A percentile compares a stretch with the other conserved stretches of the same genome.
Conservation (phyloP, 2,329 filamentous ascomycete species). For the Erysiphe pulchra region DNA sequence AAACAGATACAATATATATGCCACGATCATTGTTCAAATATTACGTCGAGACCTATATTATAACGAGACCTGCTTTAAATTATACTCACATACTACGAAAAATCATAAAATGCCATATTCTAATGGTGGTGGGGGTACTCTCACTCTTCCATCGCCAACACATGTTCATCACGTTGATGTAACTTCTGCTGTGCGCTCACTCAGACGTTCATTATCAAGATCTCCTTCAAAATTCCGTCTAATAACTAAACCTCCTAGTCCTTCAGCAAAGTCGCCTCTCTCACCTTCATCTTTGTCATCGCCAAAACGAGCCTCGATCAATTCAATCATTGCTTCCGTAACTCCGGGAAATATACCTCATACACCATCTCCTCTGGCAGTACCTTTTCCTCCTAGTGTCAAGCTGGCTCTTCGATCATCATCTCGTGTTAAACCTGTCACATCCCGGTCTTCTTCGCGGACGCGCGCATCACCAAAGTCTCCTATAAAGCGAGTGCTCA, state of each 20-base stretch:
- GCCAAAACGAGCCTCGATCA: slow-evolving; percentile 19
- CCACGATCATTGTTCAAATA: not conserved
- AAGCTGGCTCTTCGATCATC: slow-evolving; percentile 40
- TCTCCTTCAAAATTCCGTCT: slow-evolving; percentile 81
- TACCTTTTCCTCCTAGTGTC: slow-evolving; percentile 38
- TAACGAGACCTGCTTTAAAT: not conserved
- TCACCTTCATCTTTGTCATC: slow-evolving; percentile 30
- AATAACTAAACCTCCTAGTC: slow-evolving; percentile 17
- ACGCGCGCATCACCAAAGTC: slow-evolving; percentile 52
- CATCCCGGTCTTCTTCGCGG: slow-evolving; percentile 30
- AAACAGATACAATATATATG: not conserved
- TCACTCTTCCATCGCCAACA: slow-evolving; percentile 71
- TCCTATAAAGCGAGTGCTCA: slow-evolving; percentile 54
- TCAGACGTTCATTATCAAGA: slow-evolving; percentile 68
- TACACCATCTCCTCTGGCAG: slow-evolving; percentile 28
- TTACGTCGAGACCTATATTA: not conserved
- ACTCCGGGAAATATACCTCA: slow-evolving; percentile 13
- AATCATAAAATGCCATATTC: slow-evolving; percentile 27
- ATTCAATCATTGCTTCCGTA: slow-evolving; percentile 19
- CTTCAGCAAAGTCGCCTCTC: slow-evolving; percentile 27
- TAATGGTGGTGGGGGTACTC: slow-evolving; percentile 41
- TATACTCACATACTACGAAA: not conserved
- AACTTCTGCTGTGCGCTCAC: slow-evolving; percentile 53
- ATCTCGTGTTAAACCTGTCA: slow-evolving; percentile 30
- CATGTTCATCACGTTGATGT: slow-evolving; percentile 63